A percentile compares a stretch with the other conserved stretches of the same genome.
Evolutionary conservation across 108 stramenopile genomes (phyloP).

Genomic region (Cyclotella cryptica): DNA sequence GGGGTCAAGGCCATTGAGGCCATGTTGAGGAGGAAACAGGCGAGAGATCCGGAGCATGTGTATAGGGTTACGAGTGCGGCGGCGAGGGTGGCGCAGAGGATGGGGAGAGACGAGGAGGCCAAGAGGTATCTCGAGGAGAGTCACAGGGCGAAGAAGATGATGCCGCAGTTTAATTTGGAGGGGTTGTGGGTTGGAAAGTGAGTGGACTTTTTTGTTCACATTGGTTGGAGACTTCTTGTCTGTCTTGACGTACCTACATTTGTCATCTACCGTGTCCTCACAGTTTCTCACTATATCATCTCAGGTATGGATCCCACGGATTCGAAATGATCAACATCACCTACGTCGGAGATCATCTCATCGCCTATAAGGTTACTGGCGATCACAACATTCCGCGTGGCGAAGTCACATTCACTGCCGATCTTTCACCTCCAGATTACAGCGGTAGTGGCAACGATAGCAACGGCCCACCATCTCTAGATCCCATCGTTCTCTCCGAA

Average conservation of each 20-base stretch:
- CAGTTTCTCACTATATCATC: neutral
- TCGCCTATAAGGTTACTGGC: constrained; percentile 85
- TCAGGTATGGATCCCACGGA: constrained; percentile 76
- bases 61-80: constrained; percentile 29
- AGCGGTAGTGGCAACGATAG: neutral
- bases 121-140: constrained; percentile 54
- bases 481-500: constrained; percentile 67
- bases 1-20: constrained; percentile 14
- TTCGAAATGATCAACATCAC: constrained; percentile 74
- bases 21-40: constrained; percentile 30
- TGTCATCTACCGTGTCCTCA: no score
- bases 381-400: constrained; percentile 82
- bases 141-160: constrained; percentile 50
- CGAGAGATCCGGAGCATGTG: constrained; percentile 49
- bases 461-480: constrained; percentile 12
- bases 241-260: no score
- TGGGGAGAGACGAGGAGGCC: constrained; percentile 48
- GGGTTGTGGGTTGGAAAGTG: constrained; percentile 90
- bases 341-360: constrained; percentile 74
- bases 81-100: constrained; percentile 51
- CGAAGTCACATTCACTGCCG: constrained; percentile 80
- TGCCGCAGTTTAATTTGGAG: constrained; percentile 82
- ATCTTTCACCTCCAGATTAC: constrained; percentile 46
- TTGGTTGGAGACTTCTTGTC: neutral
- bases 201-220: constrained; percentile 41